Percentiles rank a stretch among this genome's conserved stretches.
Evolutionary conservation across 345 rosid genomes (phyloP).

Genomic region (Gossypium australe): DNA sequence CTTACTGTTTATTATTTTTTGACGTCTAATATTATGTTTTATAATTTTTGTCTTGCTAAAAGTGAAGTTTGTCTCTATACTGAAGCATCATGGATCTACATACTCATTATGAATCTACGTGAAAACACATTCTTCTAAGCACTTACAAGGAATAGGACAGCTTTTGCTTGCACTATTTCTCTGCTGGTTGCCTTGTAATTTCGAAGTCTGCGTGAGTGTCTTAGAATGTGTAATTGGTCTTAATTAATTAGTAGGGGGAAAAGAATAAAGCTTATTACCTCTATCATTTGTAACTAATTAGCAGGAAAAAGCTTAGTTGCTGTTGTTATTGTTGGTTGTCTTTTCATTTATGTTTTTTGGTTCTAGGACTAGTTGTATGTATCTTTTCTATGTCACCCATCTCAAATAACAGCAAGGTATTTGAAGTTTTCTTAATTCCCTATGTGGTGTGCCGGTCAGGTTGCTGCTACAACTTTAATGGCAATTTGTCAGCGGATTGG

Average conservation of each 20-base stretch:
- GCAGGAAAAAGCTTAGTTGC: not conserved
- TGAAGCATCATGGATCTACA: not conserved
- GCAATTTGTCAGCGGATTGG: constrained; percentile 85
- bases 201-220: not conserved
- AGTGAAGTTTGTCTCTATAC: not conserved
- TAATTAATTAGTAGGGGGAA: not conserved
- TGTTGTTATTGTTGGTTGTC: not conserved
- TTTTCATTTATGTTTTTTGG: not conserved
- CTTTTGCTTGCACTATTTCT: not conserved
- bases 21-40: not conserved
- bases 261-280: not conserved
- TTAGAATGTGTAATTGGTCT: not conserved
- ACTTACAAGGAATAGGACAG: not conserved
- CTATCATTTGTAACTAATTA: not conserved
- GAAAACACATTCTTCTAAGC: constrained; percentile 4
- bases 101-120: not conserved
- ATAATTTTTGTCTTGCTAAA: constrained; percentile 1
- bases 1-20: not conserved
- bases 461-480: constrained; percentile 68
- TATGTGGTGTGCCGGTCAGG: constrained; percentile 37
- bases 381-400: constrained; percentile 1
- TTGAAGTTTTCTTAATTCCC: not conserved
- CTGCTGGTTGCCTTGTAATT: not conserved
- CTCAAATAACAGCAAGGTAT: constrained; percentile 3
- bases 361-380: not conserved